A percentile compares a stretch with the other conserved stretches of the same genome.
phyloP scores from a whole-genome alignment of 139 green algal species.

The Tetradesmus obliquus region DNA sequence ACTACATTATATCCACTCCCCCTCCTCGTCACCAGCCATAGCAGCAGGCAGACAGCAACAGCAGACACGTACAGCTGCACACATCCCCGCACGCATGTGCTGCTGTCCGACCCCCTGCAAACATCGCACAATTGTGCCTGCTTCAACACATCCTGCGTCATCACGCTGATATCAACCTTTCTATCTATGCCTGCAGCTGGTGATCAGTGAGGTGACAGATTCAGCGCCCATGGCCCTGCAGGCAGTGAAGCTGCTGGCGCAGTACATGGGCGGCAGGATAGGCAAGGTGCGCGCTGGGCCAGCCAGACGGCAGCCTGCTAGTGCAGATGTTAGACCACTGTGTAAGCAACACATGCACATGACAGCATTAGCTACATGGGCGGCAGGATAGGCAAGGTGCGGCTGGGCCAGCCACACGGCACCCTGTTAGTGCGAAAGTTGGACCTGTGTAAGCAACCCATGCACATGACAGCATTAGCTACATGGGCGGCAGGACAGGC shows the following conservation, averaged over 20 bases:
- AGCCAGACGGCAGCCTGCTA: too few relatives aligned
- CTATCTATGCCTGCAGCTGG: slow-evolving; percentile 76
- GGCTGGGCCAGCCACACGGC: too few relatives aligned
- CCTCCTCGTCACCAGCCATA: neutral
- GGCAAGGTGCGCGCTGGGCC: slow-evolving; percentile 58
- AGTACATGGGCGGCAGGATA: slow-evolving; percentile 74
- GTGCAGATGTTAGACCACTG: too few relatives aligned
- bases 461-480: too few relatives aligned
- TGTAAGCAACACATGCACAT: too few relatives aligned
- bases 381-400: too few relatives aligned
- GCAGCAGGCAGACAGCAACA: neutral
- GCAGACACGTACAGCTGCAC: neutral
- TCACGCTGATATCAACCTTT: neutral
- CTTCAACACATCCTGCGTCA: neutral
- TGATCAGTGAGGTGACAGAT: slow-evolving; percentile 90
- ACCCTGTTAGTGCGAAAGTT: too few relatives aligned
- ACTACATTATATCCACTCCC: too few relatives aligned
- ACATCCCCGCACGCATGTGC: neutral
- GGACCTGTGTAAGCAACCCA: too few relatives aligned
- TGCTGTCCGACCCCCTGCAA: neutral
- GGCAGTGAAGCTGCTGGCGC: slow-evolving; percentile 92
- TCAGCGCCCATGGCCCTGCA: slow-evolving; percentile 81
- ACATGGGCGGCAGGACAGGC: too few relatives aligned
- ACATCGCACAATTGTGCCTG: neutral
- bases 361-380: too few relatives aligned